These are phyloP conservation scores for Penicillium sclerotiorum DNA, from an alignment of 2,329 filamentous ascomycete species.

Conservation along the genomic window DNA sequence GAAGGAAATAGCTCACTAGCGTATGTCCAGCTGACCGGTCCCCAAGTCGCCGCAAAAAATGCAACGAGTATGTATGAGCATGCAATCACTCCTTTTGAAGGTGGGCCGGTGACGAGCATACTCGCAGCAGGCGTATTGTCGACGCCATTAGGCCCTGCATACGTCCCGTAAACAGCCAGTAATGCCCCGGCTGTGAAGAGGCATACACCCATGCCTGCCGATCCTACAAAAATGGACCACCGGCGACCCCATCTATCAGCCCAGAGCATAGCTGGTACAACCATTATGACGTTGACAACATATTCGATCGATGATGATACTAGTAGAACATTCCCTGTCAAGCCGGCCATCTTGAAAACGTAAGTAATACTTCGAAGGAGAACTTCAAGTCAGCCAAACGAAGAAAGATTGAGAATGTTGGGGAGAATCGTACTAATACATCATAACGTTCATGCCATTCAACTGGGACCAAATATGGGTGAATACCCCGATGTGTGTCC, in stretches of 20 bases:
- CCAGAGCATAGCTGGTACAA: slow-evolving; percentile 71
- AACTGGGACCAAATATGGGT: slow-evolving; percentile 75
- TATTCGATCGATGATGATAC: slow-evolving; percentile 70
- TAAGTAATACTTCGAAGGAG: slow-evolving; percentile 61
- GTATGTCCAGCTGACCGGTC: slow-evolving; percentile 45
- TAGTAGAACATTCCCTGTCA: slow-evolving; percentile 59
- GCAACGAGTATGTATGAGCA: slow-evolving; percentile 31
- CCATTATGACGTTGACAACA: slow-evolving; percentile 77
- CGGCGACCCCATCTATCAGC: slow-evolving; percentile 76
- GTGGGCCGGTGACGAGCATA: slow-evolving; percentile 18
- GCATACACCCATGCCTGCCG: slow-evolving; percentile 58
- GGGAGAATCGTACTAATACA: too few species aligned
- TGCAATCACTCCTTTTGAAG: slow-evolving; percentile 30
- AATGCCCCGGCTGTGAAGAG: slow-evolving; percentile 45
- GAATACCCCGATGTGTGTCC: slow-evolving; percentile 70
- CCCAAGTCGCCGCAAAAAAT: slow-evolving; percentile 29
- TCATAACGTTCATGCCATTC: slow-evolving; percentile 18
- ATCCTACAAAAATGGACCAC: slow-evolving; percentile 63
- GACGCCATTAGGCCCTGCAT: slow-evolving; percentile 14
- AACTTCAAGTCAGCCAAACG: not conserved
- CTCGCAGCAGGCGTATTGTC: too few species aligned
- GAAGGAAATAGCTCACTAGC: slow-evolving; percentile 50
- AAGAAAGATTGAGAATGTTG: not conserved
- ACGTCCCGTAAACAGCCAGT: too few species aligned
- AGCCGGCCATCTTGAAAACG: slow-evolving; percentile 70